A percentile compares a stretch with the other conserved stretches of the same genome.
Evolutionary conservation across 2,329 filamentous ascomycete genomes (phyloP).

Genomic region (Fusarium sp.): DNA sequence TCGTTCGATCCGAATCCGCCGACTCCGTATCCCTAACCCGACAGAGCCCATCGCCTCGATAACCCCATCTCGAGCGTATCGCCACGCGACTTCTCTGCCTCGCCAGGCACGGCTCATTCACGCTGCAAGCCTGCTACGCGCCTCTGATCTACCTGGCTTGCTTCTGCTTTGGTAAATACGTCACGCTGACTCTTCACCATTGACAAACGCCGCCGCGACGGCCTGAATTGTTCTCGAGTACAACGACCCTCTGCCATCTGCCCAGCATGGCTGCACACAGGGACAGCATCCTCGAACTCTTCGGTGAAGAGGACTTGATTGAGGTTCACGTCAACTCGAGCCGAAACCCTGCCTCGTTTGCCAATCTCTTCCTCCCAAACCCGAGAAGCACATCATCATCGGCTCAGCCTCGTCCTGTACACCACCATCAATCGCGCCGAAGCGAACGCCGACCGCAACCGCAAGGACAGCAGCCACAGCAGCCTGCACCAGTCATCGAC

Average conservation of each 20-base stretch:
- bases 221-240: neutral
- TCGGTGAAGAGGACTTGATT: slow-evolving; percentile 35
- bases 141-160: slow-evolving; percentile 1
- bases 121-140: slow-evolving; percentile 7
- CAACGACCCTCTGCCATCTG: neutral
- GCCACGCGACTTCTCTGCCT: slow-evolving; percentile 27
- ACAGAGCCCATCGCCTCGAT: slow-evolving; percentile 7
- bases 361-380: slow-evolving; percentile 32
- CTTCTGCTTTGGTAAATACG: slow-evolving; percentile 17
- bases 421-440: slow-evolving; percentile 8
- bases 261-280: slow-evolving; percentile 31
- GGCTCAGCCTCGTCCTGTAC: neutral
- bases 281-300: slow-evolving; percentile 35
- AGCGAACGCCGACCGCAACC: slow-evolving; percentile 8
- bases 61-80: slow-evolving; percentile 16
- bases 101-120: slow-evolving; percentile 1
- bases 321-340: slow-evolving; percentile 19
- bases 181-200: neutral
- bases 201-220: neutral
- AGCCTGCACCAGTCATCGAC: slow-evolving; percentile 57
- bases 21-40: slow-evolving; percentile 8
- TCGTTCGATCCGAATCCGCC: neutral
- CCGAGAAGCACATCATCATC: slow-evolving; percentile 24
- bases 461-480: slow-evolving; percentile 16
- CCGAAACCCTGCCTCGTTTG: neutral